Percentiles rank a stretch among this genome's conserved stretches.
These are phyloP conservation scores for Termitomyces sp. DNA, from an alignment of 768 basidiomycete species.

Conservation along the genomic window DNA sequence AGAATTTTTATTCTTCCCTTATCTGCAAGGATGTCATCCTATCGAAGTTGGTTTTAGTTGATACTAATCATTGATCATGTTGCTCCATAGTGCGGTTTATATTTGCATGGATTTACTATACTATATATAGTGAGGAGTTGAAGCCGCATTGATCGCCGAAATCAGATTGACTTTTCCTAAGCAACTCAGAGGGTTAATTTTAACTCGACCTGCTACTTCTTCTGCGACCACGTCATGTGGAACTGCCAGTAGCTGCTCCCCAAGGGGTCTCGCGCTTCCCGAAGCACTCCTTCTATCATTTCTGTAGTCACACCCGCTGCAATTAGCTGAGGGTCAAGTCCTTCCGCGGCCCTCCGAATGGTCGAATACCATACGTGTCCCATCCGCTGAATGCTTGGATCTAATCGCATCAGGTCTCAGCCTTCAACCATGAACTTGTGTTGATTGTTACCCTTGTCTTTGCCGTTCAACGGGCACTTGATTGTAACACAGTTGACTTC, in stretches of 20 bases:
- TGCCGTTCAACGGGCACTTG: not conserved
- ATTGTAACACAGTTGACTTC: not conserved
- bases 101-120: no score
- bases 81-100: no score
- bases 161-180: no score
- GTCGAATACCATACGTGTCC: not conserved
- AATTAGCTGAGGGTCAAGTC: not conserved
- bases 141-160: no score
- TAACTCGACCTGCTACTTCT: not conserved
- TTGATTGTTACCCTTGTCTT: not conserved
- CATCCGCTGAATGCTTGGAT: not conserved
- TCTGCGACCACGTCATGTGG: constrained; percentile 3
- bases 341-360: not conserved
- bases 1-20: constrained; percentile 3
- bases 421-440: not conserved
- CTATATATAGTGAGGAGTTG: no score
- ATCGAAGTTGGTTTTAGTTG: no score
- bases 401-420: not conserved
- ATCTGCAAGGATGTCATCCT: no score
- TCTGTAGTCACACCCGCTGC: constrained; percentile 1
- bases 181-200: no score
- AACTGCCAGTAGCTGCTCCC: not conserved
- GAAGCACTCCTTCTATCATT: not conserved
- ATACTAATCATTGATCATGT: no score
- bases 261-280: not conserved